Conservation (phyloP, 73 alveolate species). For the Stentor roeselii region DNA sequence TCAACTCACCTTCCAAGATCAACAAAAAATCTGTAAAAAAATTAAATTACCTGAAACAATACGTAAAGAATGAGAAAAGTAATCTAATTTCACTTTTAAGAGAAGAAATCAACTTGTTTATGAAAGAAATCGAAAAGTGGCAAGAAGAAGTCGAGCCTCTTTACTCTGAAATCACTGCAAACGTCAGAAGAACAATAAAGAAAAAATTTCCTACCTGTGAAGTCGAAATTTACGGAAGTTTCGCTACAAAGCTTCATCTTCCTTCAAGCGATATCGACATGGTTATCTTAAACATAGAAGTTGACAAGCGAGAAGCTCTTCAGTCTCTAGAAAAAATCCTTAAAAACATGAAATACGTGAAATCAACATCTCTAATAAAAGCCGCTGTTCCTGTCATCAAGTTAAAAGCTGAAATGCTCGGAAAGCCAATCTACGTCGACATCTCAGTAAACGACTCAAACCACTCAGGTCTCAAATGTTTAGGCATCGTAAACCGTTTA, state of each 20-base stretch:
- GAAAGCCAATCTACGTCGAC: conserved; percentile 30
- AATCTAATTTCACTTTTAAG: not conserved
- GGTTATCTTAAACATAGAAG: conserved; percentile 48
- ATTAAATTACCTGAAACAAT: not conserved
- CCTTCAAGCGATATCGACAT: conserved; percentile 84
- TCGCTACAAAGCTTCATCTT: conserved; percentile 75
- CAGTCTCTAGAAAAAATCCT: conserved; percentile 18
- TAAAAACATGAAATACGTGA: conserved; percentile 29
- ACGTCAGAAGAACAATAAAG: conserved; percentile 33
- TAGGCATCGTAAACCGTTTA: conserved; percentile 29
- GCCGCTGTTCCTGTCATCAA: conserved; percentile 53
- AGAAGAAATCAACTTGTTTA: conserved; percentile 37
- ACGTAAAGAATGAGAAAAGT: not conserved
- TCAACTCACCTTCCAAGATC: too few species aligned
- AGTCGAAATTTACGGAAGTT: conserved; percentile 66
- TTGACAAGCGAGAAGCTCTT: conserved; percentile 17
- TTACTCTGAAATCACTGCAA: conserved; percentile 34
- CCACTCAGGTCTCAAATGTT: conserved; percentile 41
- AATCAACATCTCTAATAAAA: conserved; percentile 31
- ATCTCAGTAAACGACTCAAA: conserved; percentile 40
- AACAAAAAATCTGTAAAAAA: not conserved
- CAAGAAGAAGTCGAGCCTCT: conserved; percentile 28
- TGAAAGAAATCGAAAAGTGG: conserved; percentile 40
- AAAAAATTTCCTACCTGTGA: conserved; percentile 29
- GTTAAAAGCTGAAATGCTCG: conserved; percentile 22